Evolutionary conservation across 331 rosid species (phyloP), one percentile per base, ranked within the genome.

Genomic region (Dryas integrifolia): DNA sequence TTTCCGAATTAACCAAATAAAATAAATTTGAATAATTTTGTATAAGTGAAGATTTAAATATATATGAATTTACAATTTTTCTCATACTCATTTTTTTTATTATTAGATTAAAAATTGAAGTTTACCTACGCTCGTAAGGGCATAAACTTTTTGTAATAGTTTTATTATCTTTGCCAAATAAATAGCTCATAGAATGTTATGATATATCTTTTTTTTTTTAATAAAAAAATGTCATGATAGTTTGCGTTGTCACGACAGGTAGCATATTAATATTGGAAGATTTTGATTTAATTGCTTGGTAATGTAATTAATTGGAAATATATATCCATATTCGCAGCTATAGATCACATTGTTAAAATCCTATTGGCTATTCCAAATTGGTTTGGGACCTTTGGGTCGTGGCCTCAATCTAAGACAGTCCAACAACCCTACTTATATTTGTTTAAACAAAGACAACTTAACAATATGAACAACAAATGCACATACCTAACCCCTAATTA

Each of bases 381-480:
- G 56, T 15, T 35, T 2, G 16, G 5, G 24, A 13, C 50, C 43
- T 15, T 15, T 2, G 16, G 5, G 24, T 38, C 50, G 73, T 69
- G 40, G 49, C 50, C 73, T 39, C 49, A 7, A 16, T 53, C 26
- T 50, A 38, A 5, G 12, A 69, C 12, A 55, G 7, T 15, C 26
- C 58, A 52, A 39, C 73, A 1, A 52, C 62, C 47, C 41, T 40
- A 69, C 26, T 69, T 16, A 16, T 69, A 39, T 69, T 69, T 10
- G 4, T 67, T 11, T 41, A 24, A 4, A 15, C 55, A 64, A 9
- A 12, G 9, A 40, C 58, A 67, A 40, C 46, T 67, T 4, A 14
- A 39, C 39, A 2, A 30, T 30, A 30, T 30, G 35, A 30, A 30
- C 0, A 13, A 6, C 55, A 14, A 49, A 43, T 44, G 64, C 41